These are phyloP conservation scores for Lolium perenne DNA, from an alignment of 176 grass and related monocot genomes.

Conservation along the genomic window DNA sequence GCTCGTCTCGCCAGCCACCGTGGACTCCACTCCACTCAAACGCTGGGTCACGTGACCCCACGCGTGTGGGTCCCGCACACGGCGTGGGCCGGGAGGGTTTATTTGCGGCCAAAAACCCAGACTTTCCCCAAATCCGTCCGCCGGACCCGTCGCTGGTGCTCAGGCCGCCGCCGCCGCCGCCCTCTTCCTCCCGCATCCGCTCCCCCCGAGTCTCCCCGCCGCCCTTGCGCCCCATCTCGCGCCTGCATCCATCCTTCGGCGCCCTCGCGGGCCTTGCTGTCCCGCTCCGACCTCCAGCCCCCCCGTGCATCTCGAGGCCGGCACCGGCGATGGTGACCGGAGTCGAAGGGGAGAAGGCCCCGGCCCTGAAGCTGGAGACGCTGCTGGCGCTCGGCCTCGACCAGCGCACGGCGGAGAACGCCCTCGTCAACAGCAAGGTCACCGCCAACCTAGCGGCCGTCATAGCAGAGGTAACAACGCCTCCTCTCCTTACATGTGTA, in stretches of 20 bases:
- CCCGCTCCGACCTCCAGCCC: too few species aligned
- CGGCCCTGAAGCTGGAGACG: constrained; percentile 47
- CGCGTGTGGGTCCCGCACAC: neutral
- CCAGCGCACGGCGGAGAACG: constrained; percentile 83
- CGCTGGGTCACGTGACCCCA: neutral
- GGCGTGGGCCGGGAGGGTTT: constrained; percentile 17
- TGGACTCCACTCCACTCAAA: neutral
- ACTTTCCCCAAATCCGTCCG: neutral
- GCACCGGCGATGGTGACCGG: constrained; percentile 37
- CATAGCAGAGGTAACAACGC: constrained; percentile 61
- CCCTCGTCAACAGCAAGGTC: constrained; percentile 82
- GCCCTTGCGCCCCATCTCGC: too few species aligned
- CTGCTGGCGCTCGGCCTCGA: constrained; percentile 85
- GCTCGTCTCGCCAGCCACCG: neutral
- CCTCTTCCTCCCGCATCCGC: too few species aligned
- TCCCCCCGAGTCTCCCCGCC: too few species aligned
- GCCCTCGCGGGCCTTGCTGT: too few species aligned
- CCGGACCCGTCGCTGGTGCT: too few species aligned
- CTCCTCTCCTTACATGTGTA: neutral
- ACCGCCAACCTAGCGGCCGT: constrained; percentile 77
- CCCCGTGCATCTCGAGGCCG: neutral
- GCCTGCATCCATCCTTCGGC: too few species aligned
- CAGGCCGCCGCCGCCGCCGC: too few species aligned
- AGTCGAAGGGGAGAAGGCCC: constrained; percentile 34
- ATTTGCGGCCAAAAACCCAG: neutral